Conservation (phyloP, 805 yeast genomes). For the Blastobotrys muscicola region DNA sequence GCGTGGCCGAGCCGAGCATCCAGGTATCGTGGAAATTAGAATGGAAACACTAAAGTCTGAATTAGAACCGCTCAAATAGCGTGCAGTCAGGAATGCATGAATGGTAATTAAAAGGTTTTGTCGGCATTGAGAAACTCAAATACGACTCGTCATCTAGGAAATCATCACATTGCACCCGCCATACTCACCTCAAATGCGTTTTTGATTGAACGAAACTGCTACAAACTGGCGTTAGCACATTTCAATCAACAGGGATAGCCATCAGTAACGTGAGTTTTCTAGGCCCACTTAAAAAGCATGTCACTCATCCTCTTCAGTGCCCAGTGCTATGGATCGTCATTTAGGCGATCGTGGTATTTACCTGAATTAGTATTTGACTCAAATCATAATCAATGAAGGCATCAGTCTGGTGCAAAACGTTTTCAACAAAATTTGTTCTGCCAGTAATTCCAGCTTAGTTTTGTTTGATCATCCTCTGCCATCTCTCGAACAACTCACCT, state of each 20-base stretch:
- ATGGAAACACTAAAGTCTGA: neutral
- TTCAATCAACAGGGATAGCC: conserved; percentile 12
- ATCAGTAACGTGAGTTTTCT: conserved; percentile 95
- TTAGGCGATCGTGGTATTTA: conserved; percentile 7
- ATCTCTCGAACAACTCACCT: conserved; percentile 15
- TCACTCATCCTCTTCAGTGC: conserved; percentile 90
- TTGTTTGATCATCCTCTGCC: conserved; percentile 39
- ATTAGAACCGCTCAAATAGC: neutral
- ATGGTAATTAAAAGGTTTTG: conserved; percentile 68
- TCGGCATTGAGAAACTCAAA: conserved; percentile 93
- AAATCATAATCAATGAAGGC: conserved; percentile 1
- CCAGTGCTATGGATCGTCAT: conserved; percentile 97
- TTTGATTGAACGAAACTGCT: neutral
- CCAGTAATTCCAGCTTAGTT: conserved; percentile 99
- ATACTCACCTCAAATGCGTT: conserved; percentile 6
- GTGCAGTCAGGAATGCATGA: conserved; percentile 76
- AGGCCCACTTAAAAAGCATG: conserved; percentile 93
- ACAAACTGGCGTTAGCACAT: neutral
- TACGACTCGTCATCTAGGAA: conserved; percentile 98
- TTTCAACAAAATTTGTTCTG: conserved; percentile 80
- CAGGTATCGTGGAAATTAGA: too few species aligned
- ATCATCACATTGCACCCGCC: conserved; percentile 33
- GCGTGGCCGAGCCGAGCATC: too few species aligned
- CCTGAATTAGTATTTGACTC: neutral
- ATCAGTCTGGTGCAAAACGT: conserved; percentile 40